A percentile compares a stretch with the other conserved stretches of the same genome.
Evolutionary conservation across 306 rosid genomes (phyloP).

Genomic region (Pterocarpus santalinus): DNA sequence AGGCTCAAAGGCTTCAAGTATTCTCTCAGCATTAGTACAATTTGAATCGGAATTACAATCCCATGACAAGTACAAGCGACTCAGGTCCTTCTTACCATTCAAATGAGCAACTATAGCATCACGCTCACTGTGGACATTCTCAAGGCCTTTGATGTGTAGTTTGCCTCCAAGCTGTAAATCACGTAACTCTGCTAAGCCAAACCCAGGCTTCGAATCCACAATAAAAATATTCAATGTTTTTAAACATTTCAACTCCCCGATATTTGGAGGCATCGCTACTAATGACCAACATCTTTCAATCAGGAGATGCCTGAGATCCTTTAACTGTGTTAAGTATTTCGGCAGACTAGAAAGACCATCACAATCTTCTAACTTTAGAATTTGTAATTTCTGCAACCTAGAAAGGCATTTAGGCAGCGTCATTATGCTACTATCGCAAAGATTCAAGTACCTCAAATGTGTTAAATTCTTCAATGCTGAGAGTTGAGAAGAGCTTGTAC

Average conservation of each 20-base stretch:
- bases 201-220: background rate
- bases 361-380: background rate
- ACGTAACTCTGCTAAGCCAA: slow-evolving; percentile 16
- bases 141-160: slow-evolving; percentile 7
- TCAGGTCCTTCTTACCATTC: background rate
- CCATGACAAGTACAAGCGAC: slow-evolving; percentile 1
- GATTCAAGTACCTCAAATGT: slow-evolving; percentile 18
- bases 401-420: background rate
- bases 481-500: background rate
- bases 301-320: slow-evolving; percentile 14
- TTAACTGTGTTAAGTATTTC: slow-evolving; percentile 1
- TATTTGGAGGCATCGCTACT: background rate
- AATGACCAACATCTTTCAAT: background rate
- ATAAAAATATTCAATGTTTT: slow-evolving; percentile 8
- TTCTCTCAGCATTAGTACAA: background rate
- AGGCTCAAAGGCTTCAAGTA: slow-evolving; percentile 32
- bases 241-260: background rate
- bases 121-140: background rate
- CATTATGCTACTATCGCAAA: accelerated
- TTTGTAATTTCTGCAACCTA: background rate
- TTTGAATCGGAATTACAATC: background rate
- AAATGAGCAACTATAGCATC: slow-evolving; percentile 21
- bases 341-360: accelerated
- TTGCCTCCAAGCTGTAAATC: slow-evolving; percentile 17
- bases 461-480: background rate